Evolutionary conservation across 2,329 filamentous ascomycete genomes (phyloP), one percentile per base, ranked within the genome.

Genomic region (Ceratocystis colombiana): DNA sequence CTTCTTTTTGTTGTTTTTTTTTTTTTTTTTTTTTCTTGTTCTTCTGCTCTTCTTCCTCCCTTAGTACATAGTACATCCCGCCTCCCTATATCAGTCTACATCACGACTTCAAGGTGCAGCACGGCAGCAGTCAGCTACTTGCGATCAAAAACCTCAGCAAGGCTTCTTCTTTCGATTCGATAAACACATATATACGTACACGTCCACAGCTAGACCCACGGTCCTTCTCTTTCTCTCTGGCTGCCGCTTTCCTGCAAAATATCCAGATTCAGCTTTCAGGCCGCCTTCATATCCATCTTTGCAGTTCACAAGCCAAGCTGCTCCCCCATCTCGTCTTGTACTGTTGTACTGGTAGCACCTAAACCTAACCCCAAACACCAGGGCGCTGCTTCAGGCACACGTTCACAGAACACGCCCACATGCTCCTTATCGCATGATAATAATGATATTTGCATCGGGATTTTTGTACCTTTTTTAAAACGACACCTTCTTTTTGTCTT

Each of bases 371-470:
- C 37, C 37, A 41, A 41, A 48, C 17, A 53, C 48, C 28, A 37
- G 33, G 55, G 15, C 55, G 28, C 55, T 59, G 33, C 55, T 59
- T 59, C 12, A 59, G 55, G 55, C 55, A 41, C 37, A 41, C 33
- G 3, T 37, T 37, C 33, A 8, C 33, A 37, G 33, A 37, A 37
- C 37, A 41, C 37, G 12, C 12, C 12, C 37, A 41, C 37, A 41
- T 12, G 37, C 55, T 59, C 55, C 55, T 59, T 59, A 59, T 59
- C 55, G 55, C 55, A 59, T 59, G 55, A 59, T 37, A 59, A 57
- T 33, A 57, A 37, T 59, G 55, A 37, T 59, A 59, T 59, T 53
- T 62, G 41, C 44, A 62, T 45, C 20, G 44, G 44, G 61, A 3
- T 46, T 28, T 45, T 46, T 46, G 33, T 28, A 62, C 33, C 37